A percentile compares a stretch with the other conserved stretches of the same genome.
Conservation (phyloP, 768 basidiomycete species). For the Mycena olivaceomarginata region DNA sequence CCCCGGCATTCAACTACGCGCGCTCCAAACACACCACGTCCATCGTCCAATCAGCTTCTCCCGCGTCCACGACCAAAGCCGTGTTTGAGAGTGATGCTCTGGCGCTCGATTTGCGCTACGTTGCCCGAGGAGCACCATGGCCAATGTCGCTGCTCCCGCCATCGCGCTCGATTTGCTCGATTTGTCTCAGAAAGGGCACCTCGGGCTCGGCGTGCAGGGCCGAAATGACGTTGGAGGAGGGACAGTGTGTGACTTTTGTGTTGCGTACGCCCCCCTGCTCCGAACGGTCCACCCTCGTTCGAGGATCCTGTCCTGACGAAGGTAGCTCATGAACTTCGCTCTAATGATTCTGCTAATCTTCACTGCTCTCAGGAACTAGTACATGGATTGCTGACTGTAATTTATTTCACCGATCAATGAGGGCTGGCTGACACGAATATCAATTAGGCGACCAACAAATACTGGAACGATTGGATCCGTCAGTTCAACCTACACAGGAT, state of each 20-base stretch:
- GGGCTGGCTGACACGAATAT: neutral
- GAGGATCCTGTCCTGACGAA: conserved; percentile 87
- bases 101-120: conserved; percentile 85
- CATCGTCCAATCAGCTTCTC: conserved; percentile 57
- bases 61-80: conserved; percentile 69
- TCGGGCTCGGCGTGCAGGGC: conserved; percentile 78
- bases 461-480: conserved; percentile 95
- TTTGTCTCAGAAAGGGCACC: conserved; percentile 81
- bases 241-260: conserved; percentile 94
- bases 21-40: conserved; percentile 81
- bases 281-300: conserved; percentile 60
- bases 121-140: conserved; percentile 75
- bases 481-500: conserved; percentile 92
- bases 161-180: conserved; percentile 79
- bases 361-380: conserved; percentile 69
- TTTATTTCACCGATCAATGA: conserved; percentile 40
- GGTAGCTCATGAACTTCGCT: conserved; percentile 51
- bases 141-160: conserved; percentile 67
- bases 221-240: conserved; percentile 83
- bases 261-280: conserved; percentile 78
- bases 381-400: conserved; percentile 73
- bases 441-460: conserved; percentile 78
- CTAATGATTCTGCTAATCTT: neutral
- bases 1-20: conserved; percentile 98
- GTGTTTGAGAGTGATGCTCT: conserved; percentile 77